phyloP scores from a whole-genome alignment of 306 rosid genomes.

The Cyamopsis tetragonoloba region DNA sequence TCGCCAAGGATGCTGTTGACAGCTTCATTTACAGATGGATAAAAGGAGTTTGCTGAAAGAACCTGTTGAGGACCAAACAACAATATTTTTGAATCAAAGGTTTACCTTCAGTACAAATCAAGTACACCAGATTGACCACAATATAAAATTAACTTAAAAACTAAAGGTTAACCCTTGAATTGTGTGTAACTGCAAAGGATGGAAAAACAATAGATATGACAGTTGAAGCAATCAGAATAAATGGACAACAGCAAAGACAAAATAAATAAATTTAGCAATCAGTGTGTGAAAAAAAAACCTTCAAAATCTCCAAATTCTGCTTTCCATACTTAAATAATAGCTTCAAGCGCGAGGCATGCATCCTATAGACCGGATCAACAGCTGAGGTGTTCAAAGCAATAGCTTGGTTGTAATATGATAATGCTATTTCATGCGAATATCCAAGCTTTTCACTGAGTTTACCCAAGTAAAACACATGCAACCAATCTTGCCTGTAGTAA shows the following conservation, averaged over 20 bases:
- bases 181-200: neutral
- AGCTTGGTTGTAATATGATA: slow-evolving; percentile 80
- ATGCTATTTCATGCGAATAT: slow-evolving; percentile 59
- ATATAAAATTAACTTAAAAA: neutral
- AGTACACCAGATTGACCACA: slow-evolving; percentile 3
- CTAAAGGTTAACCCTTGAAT: neutral
- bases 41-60: slow-evolving; percentile 64
- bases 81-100: no score
- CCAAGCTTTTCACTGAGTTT: slow-evolving; percentile 92
- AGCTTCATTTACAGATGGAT: slow-evolving; percentile 55
- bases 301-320: slow-evolving; percentile 60
- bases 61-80: slow-evolving; percentile 52
- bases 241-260: slow-evolving; percentile 17
- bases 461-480: slow-evolving; percentile 92
- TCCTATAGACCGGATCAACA: slow-evolving; percentile 94
- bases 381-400: slow-evolving; percentile 80
- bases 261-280: slow-evolving; percentile 12
- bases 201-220: slow-evolving; percentile 1
- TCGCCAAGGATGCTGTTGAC: slow-evolving; percentile 46
- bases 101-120: no score
- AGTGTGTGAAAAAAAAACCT: slow-evolving; percentile 67
- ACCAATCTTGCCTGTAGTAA: slow-evolving; percentile 85
- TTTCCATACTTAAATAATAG: slow-evolving; percentile 60
- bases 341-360: slow-evolving; percentile 97
- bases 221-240: slow-evolving; percentile 18